Conservation (phyloP, 495 filamentous ascomycete genomes). For the Neurospora sp. region DNA sequence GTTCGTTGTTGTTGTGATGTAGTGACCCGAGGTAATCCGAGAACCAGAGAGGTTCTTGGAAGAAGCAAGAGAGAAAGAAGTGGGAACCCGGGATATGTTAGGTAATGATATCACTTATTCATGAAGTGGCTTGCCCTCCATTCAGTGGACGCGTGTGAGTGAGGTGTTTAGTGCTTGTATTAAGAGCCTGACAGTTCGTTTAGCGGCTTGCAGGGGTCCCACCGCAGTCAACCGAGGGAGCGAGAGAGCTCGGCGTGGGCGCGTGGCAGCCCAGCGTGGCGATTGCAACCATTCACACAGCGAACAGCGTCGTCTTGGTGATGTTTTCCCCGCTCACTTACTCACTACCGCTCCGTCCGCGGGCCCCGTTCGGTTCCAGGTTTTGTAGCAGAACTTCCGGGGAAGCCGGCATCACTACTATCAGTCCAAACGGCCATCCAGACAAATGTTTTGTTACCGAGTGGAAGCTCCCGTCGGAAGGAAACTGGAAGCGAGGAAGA, state of each 20-base stretch:
- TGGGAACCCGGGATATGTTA: not conserved
- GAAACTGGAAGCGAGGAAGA: not conserved
- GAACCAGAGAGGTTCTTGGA: not conserved
- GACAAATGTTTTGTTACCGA: not conserved
- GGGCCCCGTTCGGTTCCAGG: not conserved
- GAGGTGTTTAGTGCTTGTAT: not conserved
- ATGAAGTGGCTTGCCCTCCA: not conserved
- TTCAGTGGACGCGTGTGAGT: not conserved
- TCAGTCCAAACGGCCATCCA: not conserved
- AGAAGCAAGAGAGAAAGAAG: not conserved
- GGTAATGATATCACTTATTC: not conserved
- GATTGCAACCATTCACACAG: not conserved
- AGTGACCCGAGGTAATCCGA: not conserved
- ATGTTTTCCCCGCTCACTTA: not conserved
- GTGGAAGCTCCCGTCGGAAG: not conserved
- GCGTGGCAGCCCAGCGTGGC: not conserved
- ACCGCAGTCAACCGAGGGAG: not conserved
- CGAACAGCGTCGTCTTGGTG: not conserved
- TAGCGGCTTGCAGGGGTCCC: not conserved
- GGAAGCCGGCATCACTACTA: not conserved
- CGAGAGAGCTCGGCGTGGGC: not conserved
- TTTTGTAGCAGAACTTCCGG: not conserved
- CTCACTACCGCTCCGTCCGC: not conserved
- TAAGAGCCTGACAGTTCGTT: not conserved
- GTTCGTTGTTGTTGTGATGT: not conserved